These are phyloP conservation scores for Aspergillus piperis DNA, from an alignment of 2,329 filamentous ascomycete species.

Conservation along the genomic window DNA sequence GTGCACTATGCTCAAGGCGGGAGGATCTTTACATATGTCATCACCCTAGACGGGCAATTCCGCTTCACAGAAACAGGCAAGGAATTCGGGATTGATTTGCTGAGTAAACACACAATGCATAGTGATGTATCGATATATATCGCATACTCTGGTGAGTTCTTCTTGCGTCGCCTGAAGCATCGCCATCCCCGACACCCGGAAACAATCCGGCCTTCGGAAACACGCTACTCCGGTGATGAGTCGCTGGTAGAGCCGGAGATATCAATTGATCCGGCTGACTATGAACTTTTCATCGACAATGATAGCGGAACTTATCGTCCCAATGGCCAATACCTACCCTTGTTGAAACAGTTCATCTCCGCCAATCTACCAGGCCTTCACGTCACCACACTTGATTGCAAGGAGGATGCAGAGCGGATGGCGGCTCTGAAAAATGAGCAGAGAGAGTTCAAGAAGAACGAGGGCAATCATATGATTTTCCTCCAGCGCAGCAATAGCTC, in stretches of 20 bases:
- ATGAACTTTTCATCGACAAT: conserved; percentile 92
- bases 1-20: conserved; percentile 84
- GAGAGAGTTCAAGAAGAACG: conserved; percentile 69
- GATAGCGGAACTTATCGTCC: conserved; percentile 92
- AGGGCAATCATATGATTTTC: conserved; percentile 56
- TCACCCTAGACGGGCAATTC: conserved; percentile 82
- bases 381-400: conserved; percentile 72
- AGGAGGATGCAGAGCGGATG: conserved; percentile 70
- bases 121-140: conserved; percentile 89
- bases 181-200: conserved; percentile 36
- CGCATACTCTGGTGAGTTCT: conserved; percentile 90
- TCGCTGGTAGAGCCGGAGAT: conserved; percentile 44
- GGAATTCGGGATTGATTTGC: conserved; percentile 88
- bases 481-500: conserved; percentile 52
- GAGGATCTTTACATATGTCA: conserved; percentile 85
- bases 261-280: conserved; percentile 60
- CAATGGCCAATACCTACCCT: conserved; percentile 72
- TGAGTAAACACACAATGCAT: conserved; percentile 97
- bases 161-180: conserved; percentile 69
- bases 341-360: conserved; percentile 69
- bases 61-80: conserved; percentile 95
- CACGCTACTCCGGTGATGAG: conserved; percentile 35
- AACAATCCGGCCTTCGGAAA: conserved; percentile 36
- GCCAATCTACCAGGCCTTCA: conserved; percentile 75
- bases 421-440: conserved; percentile 75